Evolutionary conservation across 306 rosid genomes (phyloP), one percentile per base, ranked within the genome.

Genomic region (Inga oerstediana): DNA sequence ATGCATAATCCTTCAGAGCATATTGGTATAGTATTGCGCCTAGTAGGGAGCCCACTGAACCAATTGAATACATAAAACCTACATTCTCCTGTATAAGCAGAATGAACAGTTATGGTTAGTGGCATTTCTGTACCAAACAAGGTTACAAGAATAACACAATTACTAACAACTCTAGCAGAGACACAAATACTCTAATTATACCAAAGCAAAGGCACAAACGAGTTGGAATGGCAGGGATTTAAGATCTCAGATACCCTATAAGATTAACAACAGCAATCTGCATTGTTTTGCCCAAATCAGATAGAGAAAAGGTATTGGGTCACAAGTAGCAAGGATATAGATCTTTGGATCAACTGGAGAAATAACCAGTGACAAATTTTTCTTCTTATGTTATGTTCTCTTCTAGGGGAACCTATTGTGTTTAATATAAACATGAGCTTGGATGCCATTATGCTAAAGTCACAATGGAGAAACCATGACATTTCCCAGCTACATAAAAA

Each of bases 1-100:
- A 96, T 37, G 93, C 93, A 66, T 96, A 91, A 72, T 93, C 98
- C 89, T 93, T 96, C 9, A 96, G 90, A 59, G 84, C 92, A 84
- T 96, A 86, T 68, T 96, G 99, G 82, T 93, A 96, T 46, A 96
- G 94, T 76, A 96, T 81, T 35, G 98, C 99, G 27, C 99, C 99
- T 67, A 92, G 73, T 20, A 96, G 90, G 51, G 99, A 88, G 54
- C 99, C 99, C 64, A 88, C 84, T 34, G 98, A 93, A 78, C 99
- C 93, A 32, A 93, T 82, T 17, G 99, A 91, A 90, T 90, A 91
- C 66, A 93, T 92, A 84, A 87, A 93, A 81, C 99, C 99, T 24
- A 96, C 83, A 74, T 76, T 87, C 84, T 96, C 98, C 99, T 96
- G 98, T 86, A 83, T 72, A 65, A 81, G 71, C 71, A 69, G 81